Conservation (phyloP, 2,329 filamentous ascomycete species). For the Pseudocercospora crystallina region DNA sequence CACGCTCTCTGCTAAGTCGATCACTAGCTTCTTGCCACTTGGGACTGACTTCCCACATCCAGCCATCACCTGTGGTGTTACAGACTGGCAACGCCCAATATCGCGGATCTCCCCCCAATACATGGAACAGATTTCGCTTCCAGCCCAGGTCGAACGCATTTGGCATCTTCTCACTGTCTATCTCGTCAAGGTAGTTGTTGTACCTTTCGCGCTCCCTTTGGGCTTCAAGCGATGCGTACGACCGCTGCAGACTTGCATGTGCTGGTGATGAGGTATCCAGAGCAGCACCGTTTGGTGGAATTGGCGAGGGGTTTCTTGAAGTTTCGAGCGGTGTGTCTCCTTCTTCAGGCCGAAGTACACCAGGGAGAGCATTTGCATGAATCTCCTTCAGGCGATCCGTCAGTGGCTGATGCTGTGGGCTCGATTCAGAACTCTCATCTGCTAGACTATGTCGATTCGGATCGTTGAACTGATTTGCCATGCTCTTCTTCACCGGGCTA, state of each 20-base stretch:
- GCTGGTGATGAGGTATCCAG: conserved; percentile 43
- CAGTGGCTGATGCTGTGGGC: conserved; percentile 36
- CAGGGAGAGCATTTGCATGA: conserved; percentile 77
- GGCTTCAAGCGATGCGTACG: conserved; percentile 60
- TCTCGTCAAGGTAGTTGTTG: conserved; percentile 80
- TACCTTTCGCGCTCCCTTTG: conserved; percentile 68
- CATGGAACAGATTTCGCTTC: conserved; percentile 72
- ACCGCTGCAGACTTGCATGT: conserved; percentile 42
- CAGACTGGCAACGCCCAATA: conserved; percentile 79
- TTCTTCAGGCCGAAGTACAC: conserved; percentile 77
- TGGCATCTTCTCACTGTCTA: conserved; percentile 82
- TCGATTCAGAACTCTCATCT: conserved; percentile 25
- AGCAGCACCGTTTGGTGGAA: conserved; percentile 1
- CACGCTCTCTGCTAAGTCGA: conserved; percentile 47
- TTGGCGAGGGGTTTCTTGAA: conserved; percentile 32
- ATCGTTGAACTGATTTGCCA: conserved; percentile 60
- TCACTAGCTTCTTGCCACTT: conserved; percentile 75
- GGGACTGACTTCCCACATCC: conserved; percentile 84
- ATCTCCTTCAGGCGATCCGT: conserved; percentile 77
- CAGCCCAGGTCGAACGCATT: conserved; percentile 92
- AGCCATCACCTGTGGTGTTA: conserved; percentile 88
- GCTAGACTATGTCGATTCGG: conserved; percentile 45
- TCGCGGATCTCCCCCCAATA: conserved; percentile 72
- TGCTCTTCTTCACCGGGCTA: conserved; percentile 69
- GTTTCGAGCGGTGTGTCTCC: conserved; percentile 57